phyloP scores from a whole-genome alignment of 1,139 yeast species.

The Geotrichum siamense region DNA sequence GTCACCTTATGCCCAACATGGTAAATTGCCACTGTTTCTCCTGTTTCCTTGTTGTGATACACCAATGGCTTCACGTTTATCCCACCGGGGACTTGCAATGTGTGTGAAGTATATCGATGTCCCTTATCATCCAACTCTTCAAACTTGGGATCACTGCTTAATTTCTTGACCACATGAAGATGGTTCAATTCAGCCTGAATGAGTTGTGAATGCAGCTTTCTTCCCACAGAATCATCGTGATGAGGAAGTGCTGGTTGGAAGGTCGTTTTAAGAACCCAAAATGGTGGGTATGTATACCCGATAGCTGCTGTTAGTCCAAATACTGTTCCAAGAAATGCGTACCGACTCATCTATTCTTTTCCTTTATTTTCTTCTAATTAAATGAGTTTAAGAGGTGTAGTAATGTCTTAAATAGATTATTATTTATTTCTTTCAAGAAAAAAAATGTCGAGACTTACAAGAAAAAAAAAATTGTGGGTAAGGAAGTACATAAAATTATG shows the following conservation, averaged over 20 bases:
- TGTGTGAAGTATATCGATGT: conserved; percentile 29
- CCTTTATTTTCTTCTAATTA: not conserved
- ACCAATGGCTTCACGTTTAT: conserved; percentile 36
- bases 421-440: too few relatives aligned
- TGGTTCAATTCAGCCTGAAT: conserved; percentile 13
- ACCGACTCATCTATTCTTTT: too few relatives aligned
- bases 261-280: conserved; percentile 5
- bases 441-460: too few relatives aligned
- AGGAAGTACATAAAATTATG: too few relatives aligned
- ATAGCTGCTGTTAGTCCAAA: conserved; percentile 7
- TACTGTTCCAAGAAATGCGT: not conserved
- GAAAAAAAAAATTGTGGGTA: too few relatives aligned
- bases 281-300: conserved; percentile 12
- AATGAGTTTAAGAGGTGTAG: not conserved
- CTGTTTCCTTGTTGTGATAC: conserved; percentile 20
- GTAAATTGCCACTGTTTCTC: conserved; percentile 13
- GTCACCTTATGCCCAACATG: conserved; percentile 64
- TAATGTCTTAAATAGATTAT: not conserved
- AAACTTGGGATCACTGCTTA: conserved; percentile 5
- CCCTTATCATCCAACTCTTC: not conserved
- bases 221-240: conserved; percentile 8
- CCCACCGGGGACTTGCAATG: conserved; percentile 63
- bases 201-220: conserved; percentile 7
- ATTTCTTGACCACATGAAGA: conserved; percentile 12
- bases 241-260: conserved; percentile 10